Evolutionary conservation across 352 stramenopile genomes (phyloP), one percentile per base, ranked within the genome.

Genomic region (Globisporangium echinulatum): DNA sequence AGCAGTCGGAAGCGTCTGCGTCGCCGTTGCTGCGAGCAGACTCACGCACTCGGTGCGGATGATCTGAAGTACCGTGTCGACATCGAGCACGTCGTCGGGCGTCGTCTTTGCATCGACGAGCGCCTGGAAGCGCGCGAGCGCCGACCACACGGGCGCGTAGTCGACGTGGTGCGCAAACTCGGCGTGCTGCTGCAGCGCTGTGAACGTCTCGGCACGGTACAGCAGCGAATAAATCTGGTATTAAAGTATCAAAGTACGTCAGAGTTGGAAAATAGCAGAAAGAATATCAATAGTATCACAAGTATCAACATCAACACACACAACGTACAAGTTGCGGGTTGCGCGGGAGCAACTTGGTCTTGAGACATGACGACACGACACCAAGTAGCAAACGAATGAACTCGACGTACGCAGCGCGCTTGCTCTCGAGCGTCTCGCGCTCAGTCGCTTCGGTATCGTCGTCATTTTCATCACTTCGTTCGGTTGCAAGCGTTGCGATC

Each of bases 221-320:
- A 94, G 54, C 10, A 94, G 62, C 38, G 82, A 85, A 85, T 91
- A 94, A 84, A 94, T 92, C 75, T 84, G 62, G 11, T 44, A 13
- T 44, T 19, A 19, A 25, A 25, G 25, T 25, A 25, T 1, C 25
- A 25, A 25, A 25, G 25, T 25, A 25, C 25, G 25, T 25, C 25
- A 25, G 25, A 25, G 0, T 25, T 1, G 25, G 25, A 25, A 25
- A 25, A 1, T 25, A 25, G 25, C 25, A 1, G 25, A 25, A 25
- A 1, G 25, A 25, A 25, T 25, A 25, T 25, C 25, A 25, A 25
- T 25, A 25, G 25, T 25, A 25, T 25, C 25, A 25, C 25, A 25
- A 25, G 25, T 25, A 25, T 25, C 25, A 25, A 25, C 25, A 25
- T 3, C 25, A 25, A 61, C 39, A 39, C 7, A 39, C 52, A 51